Conservation (phyloP, 495 filamentous ascomycete species). For the Eremomyces bilateralis region DNA sequence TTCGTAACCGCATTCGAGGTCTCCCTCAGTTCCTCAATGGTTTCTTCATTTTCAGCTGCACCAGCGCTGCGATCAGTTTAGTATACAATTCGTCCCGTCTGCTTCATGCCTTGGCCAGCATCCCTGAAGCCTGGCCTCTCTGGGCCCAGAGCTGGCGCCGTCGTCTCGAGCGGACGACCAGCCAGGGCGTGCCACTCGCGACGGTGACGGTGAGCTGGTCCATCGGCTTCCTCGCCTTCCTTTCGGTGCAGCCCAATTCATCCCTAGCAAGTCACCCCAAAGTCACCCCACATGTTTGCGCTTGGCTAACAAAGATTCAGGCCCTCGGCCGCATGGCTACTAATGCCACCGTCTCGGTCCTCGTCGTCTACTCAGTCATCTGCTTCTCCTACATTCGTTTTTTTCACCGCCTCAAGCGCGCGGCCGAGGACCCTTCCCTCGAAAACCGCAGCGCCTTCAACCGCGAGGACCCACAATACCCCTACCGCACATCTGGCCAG, state of each 20-base stretch:
- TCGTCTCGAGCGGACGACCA: conserved; percentile 3
- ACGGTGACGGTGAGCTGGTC: conserved; percentile 4
- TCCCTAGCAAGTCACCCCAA: neutral
- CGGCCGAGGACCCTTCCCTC: conserved; percentile 2
- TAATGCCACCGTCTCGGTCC: conserved; percentile 1
- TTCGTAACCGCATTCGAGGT: conserved; percentile 3
- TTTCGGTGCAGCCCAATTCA: neutral
- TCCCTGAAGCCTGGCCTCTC: conserved; percentile 4
- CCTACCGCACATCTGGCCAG: conserved; percentile 2
- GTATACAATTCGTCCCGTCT: conserved; percentile 4
- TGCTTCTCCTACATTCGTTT: conserved; percentile 1
- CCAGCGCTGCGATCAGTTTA: conserved; percentile 1
- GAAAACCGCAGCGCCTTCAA: conserved; percentile 2
- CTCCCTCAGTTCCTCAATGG: conserved; percentile 4
- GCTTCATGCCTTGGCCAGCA: conserved; percentile 4
- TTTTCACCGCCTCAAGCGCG: conserved; percentile 1
- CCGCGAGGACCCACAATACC: conserved; percentile 3
- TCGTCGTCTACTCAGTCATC: conserved; percentile 3
- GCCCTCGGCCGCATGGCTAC: conserved; percentile 3
- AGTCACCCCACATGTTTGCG: neutral
- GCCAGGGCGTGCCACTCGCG: conserved; percentile 2
- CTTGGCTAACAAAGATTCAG: neutral
- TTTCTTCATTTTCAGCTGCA: conserved; percentile 4
- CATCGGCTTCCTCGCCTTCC: conserved; percentile 5
- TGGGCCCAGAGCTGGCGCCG: conserved; percentile 2